Conservation (phyloP, 352 stramenopile species). For the Phytophthora pinifolia region DNA sequence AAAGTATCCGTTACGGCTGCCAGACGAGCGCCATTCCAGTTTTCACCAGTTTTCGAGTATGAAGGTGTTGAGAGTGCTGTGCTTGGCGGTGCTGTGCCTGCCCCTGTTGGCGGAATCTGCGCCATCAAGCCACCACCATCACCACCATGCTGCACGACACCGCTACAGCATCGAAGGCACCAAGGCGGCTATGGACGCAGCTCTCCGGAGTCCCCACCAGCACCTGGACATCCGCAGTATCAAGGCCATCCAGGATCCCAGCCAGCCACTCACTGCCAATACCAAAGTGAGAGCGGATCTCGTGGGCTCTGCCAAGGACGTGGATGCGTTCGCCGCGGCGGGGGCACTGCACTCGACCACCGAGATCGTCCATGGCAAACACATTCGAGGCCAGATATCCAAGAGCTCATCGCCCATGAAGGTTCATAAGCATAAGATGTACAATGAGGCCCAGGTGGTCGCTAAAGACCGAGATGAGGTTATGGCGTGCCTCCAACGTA, state of each 20-base stretch:
- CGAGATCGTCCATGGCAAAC: conserved; percentile 19
- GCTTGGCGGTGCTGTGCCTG: conserved; percentile 4
- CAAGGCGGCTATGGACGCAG: conserved; percentile 32
- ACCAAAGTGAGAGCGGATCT: conserved; percentile 31
- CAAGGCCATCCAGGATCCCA: conserved; percentile 14
- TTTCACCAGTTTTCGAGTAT: conserved; percentile 6
- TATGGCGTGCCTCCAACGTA: conserved; percentile 42
- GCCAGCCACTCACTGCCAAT: conserved; percentile 12
- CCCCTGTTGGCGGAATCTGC: conserved; percentile 1
- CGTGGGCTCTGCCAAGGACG: conserved; percentile 30
- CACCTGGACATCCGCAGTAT: conserved; percentile 39
- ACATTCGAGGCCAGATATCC: conserved; percentile 23
- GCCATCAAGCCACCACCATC: conserved; percentile 15
- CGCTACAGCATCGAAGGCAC: conserved; percentile 37
- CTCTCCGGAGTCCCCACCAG: conserved; percentile 14
- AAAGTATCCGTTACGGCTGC: conserved; percentile 17
- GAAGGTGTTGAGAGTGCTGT: conserved; percentile 17
- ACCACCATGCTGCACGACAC: conserved; percentile 22
- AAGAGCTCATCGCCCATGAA: conserved; percentile 26
- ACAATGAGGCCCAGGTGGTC: conserved; percentile 31
- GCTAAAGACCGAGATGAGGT: conserved; percentile 48
- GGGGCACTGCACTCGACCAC: conserved; percentile 22
- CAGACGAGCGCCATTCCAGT: conserved; percentile 6
- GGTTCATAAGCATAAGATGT: conserved; percentile 31
- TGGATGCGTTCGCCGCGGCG: conserved; percentile 23